Evolutionary conservation across 2,329 filamentous ascomycete genomes (phyloP).

Genomic region (Geosmithia morbida): DNA sequence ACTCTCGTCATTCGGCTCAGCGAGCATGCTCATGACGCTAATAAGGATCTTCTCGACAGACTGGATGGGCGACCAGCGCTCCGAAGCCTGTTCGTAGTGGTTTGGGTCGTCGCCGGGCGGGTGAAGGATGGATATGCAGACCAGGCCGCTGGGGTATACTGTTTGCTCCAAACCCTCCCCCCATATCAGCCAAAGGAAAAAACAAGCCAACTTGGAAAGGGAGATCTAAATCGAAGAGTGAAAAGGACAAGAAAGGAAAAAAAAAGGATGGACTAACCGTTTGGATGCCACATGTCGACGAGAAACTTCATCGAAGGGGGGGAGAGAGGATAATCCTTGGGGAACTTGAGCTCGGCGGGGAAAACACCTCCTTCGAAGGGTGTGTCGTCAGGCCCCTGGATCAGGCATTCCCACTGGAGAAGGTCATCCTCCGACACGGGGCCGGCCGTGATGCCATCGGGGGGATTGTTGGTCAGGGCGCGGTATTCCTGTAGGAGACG

Average conservation of each 20-base stretch:
- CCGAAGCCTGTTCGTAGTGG: constrained; percentile 91
- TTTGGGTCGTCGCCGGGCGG: constrained; percentile 94
- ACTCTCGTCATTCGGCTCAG: constrained; percentile 92
- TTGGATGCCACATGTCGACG: constrained; percentile 91
- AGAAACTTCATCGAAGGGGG: constrained; percentile 95
- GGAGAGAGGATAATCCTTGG: constrained; percentile 90
- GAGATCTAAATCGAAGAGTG: too few species aligned
- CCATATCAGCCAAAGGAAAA: neutral
- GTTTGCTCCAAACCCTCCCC: too few species aligned
- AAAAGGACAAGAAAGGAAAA: neutral
- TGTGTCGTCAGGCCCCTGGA: constrained; percentile 88
- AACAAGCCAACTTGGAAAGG: too few species aligned
- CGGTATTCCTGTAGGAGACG: constrained; percentile 96
- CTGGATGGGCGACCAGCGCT: constrained; percentile 94
- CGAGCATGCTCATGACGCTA: constrained; percentile 95
- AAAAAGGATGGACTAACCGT: constrained; percentile 42
- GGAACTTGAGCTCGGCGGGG: constrained; percentile 86
- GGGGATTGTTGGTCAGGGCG: constrained; percentile 81
- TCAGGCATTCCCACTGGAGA: constrained; percentile 90
- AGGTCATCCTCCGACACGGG: constrained; percentile 90
- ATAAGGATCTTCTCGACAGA: constrained; percentile 96
- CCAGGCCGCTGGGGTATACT: constrained; percentile 86
- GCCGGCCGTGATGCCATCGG: constrained; percentile 94
- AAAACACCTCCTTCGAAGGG: constrained; percentile 95
- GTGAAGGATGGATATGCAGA: constrained; percentile 97